These are phyloP conservation scores for Pythium myriotylum DNA, from an alignment of 352 stramenopile species.

Conservation along the genomic window DNA sequence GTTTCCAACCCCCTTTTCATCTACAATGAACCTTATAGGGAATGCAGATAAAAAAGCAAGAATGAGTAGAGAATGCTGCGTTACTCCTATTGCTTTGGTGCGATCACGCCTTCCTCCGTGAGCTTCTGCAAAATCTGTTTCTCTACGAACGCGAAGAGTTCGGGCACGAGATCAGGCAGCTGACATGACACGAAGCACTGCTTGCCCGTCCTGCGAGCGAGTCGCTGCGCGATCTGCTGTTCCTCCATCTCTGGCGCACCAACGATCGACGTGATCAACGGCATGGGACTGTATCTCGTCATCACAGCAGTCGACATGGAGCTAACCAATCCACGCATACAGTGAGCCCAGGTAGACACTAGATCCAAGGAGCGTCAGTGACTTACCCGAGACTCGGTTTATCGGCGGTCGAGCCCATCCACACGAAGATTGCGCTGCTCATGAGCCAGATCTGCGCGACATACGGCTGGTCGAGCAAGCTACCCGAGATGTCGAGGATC, in stretches of 20 bases:
- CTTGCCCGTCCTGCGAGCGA: conserved; percentile 58
- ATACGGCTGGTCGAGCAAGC: conserved; percentile 69
- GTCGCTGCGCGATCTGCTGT: conserved; percentile 79
- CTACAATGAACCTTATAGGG: neutral
- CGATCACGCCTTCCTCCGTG: conserved; percentile 48
- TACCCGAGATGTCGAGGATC: conserved; percentile 53
- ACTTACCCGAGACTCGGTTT: conserved; percentile 44
- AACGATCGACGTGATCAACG: conserved; percentile 73
- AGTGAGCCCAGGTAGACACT: neutral
- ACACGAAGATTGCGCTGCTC: conserved; percentile 71
- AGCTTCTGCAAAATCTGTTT: conserved; percentile 60
- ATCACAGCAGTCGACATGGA: conserved; percentile 79
- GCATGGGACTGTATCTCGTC: conserved; percentile 81
- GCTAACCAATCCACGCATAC: conserved; percentile 23
- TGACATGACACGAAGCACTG: conserved; percentile 87
- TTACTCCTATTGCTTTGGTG: conserved; percentile 8
- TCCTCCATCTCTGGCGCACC: conserved; percentile 72
- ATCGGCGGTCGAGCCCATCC: conserved; percentile 60
- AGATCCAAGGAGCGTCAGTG: neutral
- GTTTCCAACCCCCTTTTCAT: neutral
- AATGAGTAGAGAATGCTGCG: conserved; percentile 11
- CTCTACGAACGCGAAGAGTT: conserved; percentile 75
- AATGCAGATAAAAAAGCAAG: conserved; percentile 5
- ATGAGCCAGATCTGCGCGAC: conserved; percentile 78
- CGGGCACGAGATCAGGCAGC: conserved; percentile 66